Evolutionary conservation across 2,329 filamentous ascomycete species (phyloP).

Genomic region (Talaromyces sp.): DNA sequence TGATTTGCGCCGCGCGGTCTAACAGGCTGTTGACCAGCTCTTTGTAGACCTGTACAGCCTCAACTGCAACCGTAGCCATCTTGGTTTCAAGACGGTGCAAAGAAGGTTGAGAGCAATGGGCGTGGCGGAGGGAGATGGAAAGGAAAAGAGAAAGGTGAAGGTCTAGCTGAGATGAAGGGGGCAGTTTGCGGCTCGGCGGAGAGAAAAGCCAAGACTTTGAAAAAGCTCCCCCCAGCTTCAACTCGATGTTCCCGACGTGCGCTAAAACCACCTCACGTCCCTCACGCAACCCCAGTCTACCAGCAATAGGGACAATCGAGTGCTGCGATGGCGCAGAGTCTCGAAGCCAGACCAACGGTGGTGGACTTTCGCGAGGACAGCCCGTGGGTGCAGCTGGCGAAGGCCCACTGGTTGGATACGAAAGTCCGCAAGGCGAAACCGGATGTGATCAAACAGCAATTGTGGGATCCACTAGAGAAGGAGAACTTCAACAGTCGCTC

Average conservation of each 20-base stretch:
- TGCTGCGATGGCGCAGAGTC: constrained; percentile 61
- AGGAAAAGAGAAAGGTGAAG: constrained; percentile 1
- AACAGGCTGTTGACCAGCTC: constrained; percentile 62
- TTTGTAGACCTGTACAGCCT: constrained; percentile 49
- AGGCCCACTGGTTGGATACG: constrained; percentile 79
- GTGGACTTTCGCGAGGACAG: constrained; percentile 47
- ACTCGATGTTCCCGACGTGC: constrained; percentile 32
- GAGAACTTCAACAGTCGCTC: constrained; percentile 77
- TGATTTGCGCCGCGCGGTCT: constrained; percentile 60
- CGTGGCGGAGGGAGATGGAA: constrained; percentile 4
- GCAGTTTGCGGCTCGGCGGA: constrained; percentile 36
- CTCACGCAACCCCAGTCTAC: constrained; percentile 18
- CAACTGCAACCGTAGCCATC: constrained; percentile 39
- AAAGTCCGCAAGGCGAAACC: constrained; percentile 76
- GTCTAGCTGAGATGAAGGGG: constrained; percentile 1
- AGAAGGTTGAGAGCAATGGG: constrained; percentile 5
- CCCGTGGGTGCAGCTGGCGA: constrained; percentile 69
- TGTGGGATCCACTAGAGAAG: constrained; percentile 87
- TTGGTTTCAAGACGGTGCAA: constrained; percentile 10
- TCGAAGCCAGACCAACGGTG: constrained; percentile 46
- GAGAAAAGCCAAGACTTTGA: constrained; percentile 28
- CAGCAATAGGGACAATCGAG: constrained; percentile 41
- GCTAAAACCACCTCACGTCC: constrained; percentile 29
- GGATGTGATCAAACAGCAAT: constrained; percentile 79
- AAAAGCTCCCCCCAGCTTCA: constrained; percentile 36